A percentile compares a stretch with the other conserved stretches of the same genome.
phyloP scores from a whole-genome alignment of 805 yeast species.

The Kluyveromyces wickerhamii region DNA sequence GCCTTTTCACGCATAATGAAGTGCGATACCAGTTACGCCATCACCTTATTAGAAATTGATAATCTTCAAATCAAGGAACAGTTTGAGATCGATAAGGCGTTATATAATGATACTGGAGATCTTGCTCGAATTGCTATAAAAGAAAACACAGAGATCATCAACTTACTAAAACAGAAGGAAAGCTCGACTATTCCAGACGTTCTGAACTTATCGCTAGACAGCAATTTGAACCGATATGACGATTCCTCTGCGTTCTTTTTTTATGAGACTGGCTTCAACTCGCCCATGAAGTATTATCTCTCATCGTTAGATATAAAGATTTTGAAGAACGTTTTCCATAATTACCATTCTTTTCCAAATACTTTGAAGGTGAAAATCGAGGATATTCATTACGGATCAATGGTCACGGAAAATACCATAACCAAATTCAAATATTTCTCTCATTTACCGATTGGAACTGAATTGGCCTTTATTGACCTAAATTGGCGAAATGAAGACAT shows the following conservation, averaged over 20 bases:
- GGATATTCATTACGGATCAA: slow-evolving; percentile 56
- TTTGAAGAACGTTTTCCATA: slow-evolving; percentile 51
- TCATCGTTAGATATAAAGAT: slow-evolving; percentile 77
- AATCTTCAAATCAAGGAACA: slow-evolving; percentile 43
- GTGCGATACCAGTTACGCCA: slow-evolving; percentile 49
- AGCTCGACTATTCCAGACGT: neutral
- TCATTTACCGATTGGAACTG: slow-evolving; percentile 81
- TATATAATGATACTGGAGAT: slow-evolving; percentile 53
- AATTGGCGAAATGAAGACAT: slow-evolving; percentile 56
- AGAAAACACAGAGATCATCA: slow-evolving; percentile 43
- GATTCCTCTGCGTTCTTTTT: slow-evolving; percentile 52
- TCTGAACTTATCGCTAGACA: slow-evolving; percentile 10
- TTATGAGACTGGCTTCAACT: slow-evolving; percentile 69
- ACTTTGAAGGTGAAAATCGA: slow-evolving; percentile 55
- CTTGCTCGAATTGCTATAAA: slow-evolving; percentile 48
- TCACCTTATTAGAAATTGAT: slow-evolving; percentile 53
- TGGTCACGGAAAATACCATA: slow-evolving; percentile 50
- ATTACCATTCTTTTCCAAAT: slow-evolving; percentile 62
- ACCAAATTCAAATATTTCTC: slow-evolving; percentile 65
- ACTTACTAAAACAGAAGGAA: slow-evolving; percentile 17
- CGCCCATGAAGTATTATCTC: slow-evolving; percentile 52
- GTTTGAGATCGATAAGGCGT: slow-evolving; percentile 46
- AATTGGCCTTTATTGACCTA: slow-evolving; percentile 74
- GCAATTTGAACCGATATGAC: slow-evolving; percentile 18
- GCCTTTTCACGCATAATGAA: slow-evolving; percentile 61